These are phyloP conservation scores for Psilocybe tampanensis DNA, from an alignment of 768 basidiomycete species.

Conservation along the genomic window DNA sequence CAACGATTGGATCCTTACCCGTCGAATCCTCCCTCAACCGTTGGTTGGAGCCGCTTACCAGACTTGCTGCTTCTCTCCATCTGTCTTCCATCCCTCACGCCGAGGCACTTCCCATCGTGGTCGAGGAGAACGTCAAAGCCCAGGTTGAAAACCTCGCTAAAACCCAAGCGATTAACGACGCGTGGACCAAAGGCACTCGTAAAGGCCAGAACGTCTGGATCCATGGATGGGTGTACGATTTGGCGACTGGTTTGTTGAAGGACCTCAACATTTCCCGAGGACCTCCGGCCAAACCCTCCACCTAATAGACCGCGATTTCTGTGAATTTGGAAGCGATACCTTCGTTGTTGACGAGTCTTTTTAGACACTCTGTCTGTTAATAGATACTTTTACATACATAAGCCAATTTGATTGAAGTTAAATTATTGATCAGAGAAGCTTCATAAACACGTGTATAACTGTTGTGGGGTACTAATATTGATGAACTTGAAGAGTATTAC, in stretches of 20 bases:
- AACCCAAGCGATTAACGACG: conserved; percentile 44
- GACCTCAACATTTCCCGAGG: conserved; percentile 56
- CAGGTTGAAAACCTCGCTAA: conserved; percentile 56
- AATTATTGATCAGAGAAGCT: neutral
- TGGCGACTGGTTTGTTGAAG: conserved; percentile 56
- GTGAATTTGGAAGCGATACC: neutral
- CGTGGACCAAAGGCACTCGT: conserved; percentile 46
- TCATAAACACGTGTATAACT: neutral
- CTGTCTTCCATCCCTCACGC: conserved; percentile 36
- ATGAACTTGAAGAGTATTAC: neutral
- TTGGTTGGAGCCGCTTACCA: conserved; percentile 74
- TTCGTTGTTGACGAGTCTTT: neutral
- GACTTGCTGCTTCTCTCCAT: conserved; percentile 48
- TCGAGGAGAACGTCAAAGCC: conserved; percentile 61
- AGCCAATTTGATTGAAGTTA: neutral
- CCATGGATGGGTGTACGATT: conserved; percentile 76
- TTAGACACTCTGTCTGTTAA: no score
- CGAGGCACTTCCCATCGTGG: conserved; percentile 46
- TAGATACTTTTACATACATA: no score
- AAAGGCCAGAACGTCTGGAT: conserved; percentile 53
- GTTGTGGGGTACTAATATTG: neutral
- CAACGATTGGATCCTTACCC: conserved; percentile 34
- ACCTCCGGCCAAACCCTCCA: conserved; percentile 22
- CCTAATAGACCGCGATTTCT: neutral
- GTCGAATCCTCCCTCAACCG: conserved; percentile 55